Percentiles rank a stretch among this genome's conserved stretches.
phyloP scores from a whole-genome alignment of 1,284 basidiomycete genomes.

The Boletus sp. region DNA sequence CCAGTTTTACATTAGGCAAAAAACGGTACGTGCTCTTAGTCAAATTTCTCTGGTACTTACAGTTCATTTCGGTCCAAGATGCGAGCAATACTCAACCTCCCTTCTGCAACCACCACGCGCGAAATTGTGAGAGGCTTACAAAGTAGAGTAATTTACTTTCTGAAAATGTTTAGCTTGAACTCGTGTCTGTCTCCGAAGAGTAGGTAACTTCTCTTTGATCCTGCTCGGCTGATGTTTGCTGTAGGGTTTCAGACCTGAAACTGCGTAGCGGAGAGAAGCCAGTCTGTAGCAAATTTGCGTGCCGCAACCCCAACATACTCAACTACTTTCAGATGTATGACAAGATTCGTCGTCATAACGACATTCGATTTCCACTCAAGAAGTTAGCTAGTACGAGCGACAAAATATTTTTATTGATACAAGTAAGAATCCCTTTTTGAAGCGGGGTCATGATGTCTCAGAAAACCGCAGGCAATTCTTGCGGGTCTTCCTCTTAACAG shows the following conservation, averaged over 20 bases:
- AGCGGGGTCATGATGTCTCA: conserved; percentile 1
- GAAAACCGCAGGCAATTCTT: conserved; percentile 57
- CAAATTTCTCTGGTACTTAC: background rate
- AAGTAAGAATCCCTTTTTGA: conserved; percentile 40
- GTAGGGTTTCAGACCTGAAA: conserved; percentile 61
- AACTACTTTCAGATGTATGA: conserved; percentile 48
- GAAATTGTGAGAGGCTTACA: conserved; percentile 52
- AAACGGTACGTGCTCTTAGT: conserved; percentile 46
- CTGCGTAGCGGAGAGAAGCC: conserved; percentile 68
- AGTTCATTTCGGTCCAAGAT: conserved; percentile 46
- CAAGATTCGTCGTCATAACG: conserved; percentile 59
- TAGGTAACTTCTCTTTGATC: conserved; percentile 26
- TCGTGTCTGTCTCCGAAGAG: conserved; percentile 66
- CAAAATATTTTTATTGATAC: conserved; percentile 70
- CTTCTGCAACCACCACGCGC: conserved; percentile 49
- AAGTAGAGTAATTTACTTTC: background rate
- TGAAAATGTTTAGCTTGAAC: conserved; percentile 51
- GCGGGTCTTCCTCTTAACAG: conserved; percentile 65
- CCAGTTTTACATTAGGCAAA: conserved; percentile 70
- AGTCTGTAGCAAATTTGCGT: conserved; percentile 34
- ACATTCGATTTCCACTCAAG: conserved; percentile 68
- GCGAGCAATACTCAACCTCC: conserved; percentile 58
- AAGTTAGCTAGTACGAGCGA: conserved; percentile 65
- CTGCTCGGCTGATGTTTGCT: conserved; percentile 2
- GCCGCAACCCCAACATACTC: background rate